Percentiles rank a stretch among this genome's conserved stretches.
Conservation (phyloP, 495 filamentous ascomycete species). For the Talaromyces liani region DNA sequence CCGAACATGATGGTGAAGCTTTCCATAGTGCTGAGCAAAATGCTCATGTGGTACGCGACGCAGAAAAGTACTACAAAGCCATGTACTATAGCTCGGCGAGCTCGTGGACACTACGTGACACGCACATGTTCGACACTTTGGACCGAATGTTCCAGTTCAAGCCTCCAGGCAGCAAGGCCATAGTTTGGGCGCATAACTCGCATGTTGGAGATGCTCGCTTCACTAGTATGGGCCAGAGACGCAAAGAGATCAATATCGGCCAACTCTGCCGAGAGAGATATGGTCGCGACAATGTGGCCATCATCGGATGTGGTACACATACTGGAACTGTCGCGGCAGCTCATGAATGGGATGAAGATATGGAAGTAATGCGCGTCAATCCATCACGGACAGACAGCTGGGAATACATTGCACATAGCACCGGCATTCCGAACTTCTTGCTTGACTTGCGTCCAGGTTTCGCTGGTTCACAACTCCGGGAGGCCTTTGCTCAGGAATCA, state of each 20-base stretch:
- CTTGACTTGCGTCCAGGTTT: constrained; percentile 39
- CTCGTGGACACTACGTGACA: constrained; percentile 52
- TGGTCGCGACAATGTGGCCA: constrained; percentile 36
- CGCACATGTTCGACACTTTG: constrained; percentile 52
- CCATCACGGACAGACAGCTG: constrained; percentile 36
- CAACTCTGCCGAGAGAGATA: constrained; percentile 48
- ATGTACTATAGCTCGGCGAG: constrained; percentile 51
- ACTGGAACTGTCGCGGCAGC: constrained; percentile 52
- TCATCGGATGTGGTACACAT: constrained; percentile 47
- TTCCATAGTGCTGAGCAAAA: constrained; percentile 50
- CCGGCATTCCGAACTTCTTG: constrained; percentile 37
- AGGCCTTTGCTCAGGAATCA: constrained; percentile 30
- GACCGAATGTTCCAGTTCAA: constrained; percentile 37
- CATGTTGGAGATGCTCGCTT: constrained; percentile 52
- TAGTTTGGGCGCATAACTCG: constrained; percentile 57
- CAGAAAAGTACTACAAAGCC: constrained; percentile 50
- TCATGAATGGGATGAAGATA: constrained; percentile 48
- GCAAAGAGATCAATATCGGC: constrained; percentile 47
- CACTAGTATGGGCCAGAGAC: constrained; percentile 44
- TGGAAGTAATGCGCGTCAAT: constrained; percentile 43
- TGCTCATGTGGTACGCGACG: constrained; percentile 46
- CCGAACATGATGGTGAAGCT: constrained; percentile 36
- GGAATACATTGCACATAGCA: constrained; percentile 38
- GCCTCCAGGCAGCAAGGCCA: constrained; percentile 34
- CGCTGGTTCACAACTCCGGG: constrained; percentile 27